Percentiles rank a stretch among this genome's conserved stretches.
Evolutionary conservation across 2,329 filamentous ascomycete species (phyloP).

Genomic region (Magnaporthiopsis poae): DNA sequence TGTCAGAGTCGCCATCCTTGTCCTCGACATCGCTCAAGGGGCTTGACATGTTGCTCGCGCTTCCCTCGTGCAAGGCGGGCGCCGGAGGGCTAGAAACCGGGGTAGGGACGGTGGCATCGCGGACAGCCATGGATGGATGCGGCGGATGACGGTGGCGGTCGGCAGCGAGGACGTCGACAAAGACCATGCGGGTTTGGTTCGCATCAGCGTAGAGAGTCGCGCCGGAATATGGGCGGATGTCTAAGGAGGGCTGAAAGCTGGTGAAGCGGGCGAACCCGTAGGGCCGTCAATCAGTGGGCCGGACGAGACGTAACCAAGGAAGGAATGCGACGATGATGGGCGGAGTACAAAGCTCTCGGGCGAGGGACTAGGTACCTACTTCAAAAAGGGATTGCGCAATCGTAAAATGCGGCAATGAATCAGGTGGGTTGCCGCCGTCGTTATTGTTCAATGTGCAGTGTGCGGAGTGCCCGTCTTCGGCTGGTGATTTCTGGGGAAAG

Average conservation of each 20-base stretch:
- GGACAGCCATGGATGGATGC: slow-evolving; percentile 36
- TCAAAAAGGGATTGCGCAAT: no score
- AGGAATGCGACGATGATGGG: no score
- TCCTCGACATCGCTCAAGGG: slow-evolving; percentile 89
- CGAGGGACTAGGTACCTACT: no score
- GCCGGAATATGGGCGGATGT: background rate
- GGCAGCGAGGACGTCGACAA: background rate
- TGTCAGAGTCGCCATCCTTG: slow-evolving; percentile 60
- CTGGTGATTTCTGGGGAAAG: background rate
- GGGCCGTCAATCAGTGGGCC: background rate
- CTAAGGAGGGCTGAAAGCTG: background rate
- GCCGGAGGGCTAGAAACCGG: slow-evolving; percentile 41
- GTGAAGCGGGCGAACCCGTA: background rate
- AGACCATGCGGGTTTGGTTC: background rate
- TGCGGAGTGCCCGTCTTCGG: background rate
- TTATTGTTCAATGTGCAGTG: background rate
- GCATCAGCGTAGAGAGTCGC: background rate
- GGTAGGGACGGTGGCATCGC: slow-evolving; percentile 34
- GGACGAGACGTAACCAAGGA: background rate
- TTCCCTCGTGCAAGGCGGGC: slow-evolving; percentile 38
- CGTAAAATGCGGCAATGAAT: background rate
- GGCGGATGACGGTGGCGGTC: background rate
- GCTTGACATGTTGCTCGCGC: slow-evolving; percentile 70
- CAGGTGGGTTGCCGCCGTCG: background rate
- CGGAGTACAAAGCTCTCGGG: no score